Conservation (phyloP, 2,329 filamentous ascomycete genomes). For the Dothiorella sarmentorum region DNA sequence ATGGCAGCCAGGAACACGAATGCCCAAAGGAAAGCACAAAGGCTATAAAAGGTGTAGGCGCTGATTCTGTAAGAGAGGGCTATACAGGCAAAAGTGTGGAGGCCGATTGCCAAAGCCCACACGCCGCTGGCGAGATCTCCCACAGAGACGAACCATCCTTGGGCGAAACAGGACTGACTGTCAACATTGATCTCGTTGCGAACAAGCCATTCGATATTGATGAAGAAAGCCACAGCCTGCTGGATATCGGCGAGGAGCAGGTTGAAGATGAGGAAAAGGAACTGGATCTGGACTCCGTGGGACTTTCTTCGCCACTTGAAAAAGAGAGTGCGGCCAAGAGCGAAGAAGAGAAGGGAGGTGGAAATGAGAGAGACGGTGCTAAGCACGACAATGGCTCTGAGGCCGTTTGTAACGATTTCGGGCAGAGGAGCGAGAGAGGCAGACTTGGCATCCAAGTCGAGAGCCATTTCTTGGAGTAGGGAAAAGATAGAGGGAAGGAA, state of each 20-base stretch:
- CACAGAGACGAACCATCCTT: slow-evolving; percentile 66
- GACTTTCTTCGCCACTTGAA: slow-evolving; percentile 33
- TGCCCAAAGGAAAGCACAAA: slow-evolving; percentile 53
- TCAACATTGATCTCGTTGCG: slow-evolving; percentile 54
- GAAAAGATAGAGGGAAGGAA: not conserved
- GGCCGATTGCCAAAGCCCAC: slow-evolving; percentile 63
- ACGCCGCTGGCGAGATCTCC: slow-evolving; percentile 65
- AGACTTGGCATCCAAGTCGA: slow-evolving; percentile 22
- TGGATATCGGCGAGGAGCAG: slow-evolving; percentile 66
- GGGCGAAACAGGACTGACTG: slow-evolving; percentile 56
- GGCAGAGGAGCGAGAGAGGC: slow-evolving; percentile 33
- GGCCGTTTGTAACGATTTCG: slow-evolving; percentile 36
- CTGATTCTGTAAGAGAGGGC: slow-evolving; percentile 54
- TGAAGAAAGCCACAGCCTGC: slow-evolving; percentile 61
- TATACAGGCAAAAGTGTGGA: slow-evolving; percentile 64
- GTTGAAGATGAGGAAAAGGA: slow-evolving; percentile 67
- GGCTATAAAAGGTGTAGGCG: slow-evolving; percentile 49
- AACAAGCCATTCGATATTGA: slow-evolving; percentile 59
- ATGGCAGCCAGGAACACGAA: slow-evolving; percentile 58
- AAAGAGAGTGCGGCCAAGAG: slow-evolving; percentile 49
- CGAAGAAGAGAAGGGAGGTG: slow-evolving; percentile 41
- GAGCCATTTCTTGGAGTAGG: not conserved
- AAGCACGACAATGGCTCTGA: slow-evolving; percentile 46
- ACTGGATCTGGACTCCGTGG: slow-evolving; percentile 55
- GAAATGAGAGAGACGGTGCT: slow-evolving; percentile 48